Evolutionary conservation across 2,329 filamentous ascomycete genomes (phyloP), one percentile per base, ranked within the genome.

Genomic region (Monilinia vaccinii-corymbosi): DNA sequence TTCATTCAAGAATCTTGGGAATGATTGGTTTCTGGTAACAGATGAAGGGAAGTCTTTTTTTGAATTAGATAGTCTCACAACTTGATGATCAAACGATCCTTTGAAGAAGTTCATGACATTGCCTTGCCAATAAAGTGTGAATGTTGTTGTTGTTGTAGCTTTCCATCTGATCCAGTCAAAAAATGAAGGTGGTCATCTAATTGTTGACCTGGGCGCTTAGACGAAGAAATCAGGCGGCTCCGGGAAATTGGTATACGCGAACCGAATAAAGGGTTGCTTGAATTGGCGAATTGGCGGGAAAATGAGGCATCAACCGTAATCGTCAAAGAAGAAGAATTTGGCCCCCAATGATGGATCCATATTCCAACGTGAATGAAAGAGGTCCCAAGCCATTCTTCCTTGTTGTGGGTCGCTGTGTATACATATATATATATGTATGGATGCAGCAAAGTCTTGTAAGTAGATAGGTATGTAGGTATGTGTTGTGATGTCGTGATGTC

Each of bases 41-140:
- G 48, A 59, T 55, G 57, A 57, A 42, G 55, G 52, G 61, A 60
- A 61, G n/a, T 60, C 61, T 47, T 31, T 31, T 64, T 59, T 23
- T 53, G 31, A 38, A 59, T 55, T 55, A 55, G 38, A 59, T 46
- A 59, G 40, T 46, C 36, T 52, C 40, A 45, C 57, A 38, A 59
- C 21, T 38, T 53, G 67, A 67, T 61, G 64, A 65, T 69, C 68
- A 69, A 69, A 69, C 69, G 63, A 58, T 51, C 51, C 32, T 59
- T 59, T 59, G 16, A 44, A 56, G 32, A 56, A 38, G n/a, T 47
- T 49, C 45, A 36, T 44, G 25, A 44, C 44, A 36, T 49, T 60
- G 32, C 34, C 40, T 48, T 55, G 40, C 18, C 28, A 60, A 32
- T 66, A 40, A 40, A 6, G 32, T 56, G 50, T 47, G 50, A 56